phyloP scores from a whole-genome alignment of 306 rosid genomes.

The Cicer arietinum region DNA sequence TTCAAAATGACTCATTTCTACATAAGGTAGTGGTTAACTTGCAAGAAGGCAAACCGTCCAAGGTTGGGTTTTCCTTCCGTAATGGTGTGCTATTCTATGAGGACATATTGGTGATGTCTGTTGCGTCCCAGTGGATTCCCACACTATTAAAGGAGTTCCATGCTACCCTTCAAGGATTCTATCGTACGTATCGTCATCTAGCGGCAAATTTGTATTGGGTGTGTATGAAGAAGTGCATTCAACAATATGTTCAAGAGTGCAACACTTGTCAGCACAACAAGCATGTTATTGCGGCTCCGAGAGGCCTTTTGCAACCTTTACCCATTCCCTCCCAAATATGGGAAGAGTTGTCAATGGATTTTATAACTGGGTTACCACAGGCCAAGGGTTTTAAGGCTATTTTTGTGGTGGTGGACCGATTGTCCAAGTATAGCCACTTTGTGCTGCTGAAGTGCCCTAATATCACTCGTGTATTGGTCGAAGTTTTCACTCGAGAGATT shows the following conservation, averaged over 20 bases:
- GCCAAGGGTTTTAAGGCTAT: too few species aligned
- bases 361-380: background rate
- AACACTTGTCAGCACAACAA: background rate
- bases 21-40: too few species aligned
- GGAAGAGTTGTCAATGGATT: too few species aligned
- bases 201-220: background rate
- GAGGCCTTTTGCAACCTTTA: background rate
- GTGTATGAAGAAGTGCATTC: background rate
- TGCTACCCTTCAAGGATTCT: background rate
- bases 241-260: background rate
- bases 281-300: background rate
- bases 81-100: background rate
- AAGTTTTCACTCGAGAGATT: background rate
- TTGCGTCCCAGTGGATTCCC: background rate
- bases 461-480: background rate
- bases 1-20: too few species aligned
- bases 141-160: background rate
- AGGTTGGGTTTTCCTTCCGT: background rate
- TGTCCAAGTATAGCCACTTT: too few species aligned
- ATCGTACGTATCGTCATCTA: too few species aligned
- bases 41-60: background rate
- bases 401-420: too few species aligned
- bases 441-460: background rate
- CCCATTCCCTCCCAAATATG: too few species aligned
- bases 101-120: background rate